Base-by-base conservation (phyloP, 129 eudicot species). In the Flaveria robusta region DNA sequence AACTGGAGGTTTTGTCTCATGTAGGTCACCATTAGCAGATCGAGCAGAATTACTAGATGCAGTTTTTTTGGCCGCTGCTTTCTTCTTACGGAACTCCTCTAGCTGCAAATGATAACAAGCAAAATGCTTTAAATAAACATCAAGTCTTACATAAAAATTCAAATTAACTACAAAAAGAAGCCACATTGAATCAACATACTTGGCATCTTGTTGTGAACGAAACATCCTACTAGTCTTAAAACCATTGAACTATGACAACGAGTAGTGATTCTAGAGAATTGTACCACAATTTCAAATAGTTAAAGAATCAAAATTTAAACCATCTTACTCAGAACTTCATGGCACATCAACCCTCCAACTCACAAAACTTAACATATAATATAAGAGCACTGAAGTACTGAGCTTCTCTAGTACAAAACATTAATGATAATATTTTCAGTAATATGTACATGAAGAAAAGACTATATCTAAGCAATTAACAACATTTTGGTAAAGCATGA, bases 61-160 rank as follows among this genome's bases (percentile, higher is more conserved):
- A 66, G 85, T 77, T 65, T 87, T 94, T 70, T 92, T 90, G 45
- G 88, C 93, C 23, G 97, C 97, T 29, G 93, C 99, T 82, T 87
- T 94, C 81, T 87, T 91, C 82, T 86, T 90, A 73, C 97, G 97
- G 27, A 87, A 94, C 86, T 94, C 99, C 83, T 89, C 97, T 42
- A 94, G 84, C 99, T 94, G 79, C 66, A 84, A 56, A 55, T 59
- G 46, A 68, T 29, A 71, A 18, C n/a, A 23, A 74, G 68, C 77
- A 58, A 9, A 58, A 20, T 18, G 52, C 23, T 50, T 41, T 41
- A 9, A 39, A 80, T n/a, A 51, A 58, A 66, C 27, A 66, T 55
- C 39, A 64, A 63, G 11, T 72, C n/a, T 37, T 12, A 64, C 9
- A 47, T 16, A 9, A 4, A 67, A 64, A 42, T 11, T 7, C 4